phyloP scores from a whole-genome alignment of 176 grass and related monocot species.

The Musa beccarii region DNA sequence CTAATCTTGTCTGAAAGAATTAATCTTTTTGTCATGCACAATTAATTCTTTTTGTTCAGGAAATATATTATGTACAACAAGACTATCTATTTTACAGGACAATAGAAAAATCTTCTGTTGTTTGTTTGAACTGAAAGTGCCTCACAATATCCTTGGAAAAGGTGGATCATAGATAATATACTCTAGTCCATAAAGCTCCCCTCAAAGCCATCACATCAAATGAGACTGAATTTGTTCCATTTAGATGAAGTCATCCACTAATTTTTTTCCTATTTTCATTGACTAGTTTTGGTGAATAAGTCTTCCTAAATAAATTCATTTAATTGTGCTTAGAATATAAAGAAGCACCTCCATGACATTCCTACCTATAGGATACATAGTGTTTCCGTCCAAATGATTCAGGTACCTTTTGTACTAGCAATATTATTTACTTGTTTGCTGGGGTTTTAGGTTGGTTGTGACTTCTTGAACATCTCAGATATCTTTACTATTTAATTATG shows the following conservation, averaged over 20 bases:
- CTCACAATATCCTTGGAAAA: not conserved
- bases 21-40: not conserved
- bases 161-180: not conserved
- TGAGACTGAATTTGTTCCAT: not conserved
- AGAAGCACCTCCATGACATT: not conserved
- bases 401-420: too few species aligned
- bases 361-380: too few species aligned
- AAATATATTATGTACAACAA: not conserved
- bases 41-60: not conserved
- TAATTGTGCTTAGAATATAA: not conserved
- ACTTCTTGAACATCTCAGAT: not conserved
- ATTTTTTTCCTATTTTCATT: not conserved
- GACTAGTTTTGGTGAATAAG: not conserved
- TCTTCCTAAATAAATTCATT: not conserved
- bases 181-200: not conserved
- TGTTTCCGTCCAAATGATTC: too few species aligned
- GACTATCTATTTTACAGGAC: not conserved
- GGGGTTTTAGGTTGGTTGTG: not conserved
- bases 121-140: not conserved
- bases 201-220: too few species aligned
- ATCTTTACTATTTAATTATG: constrained; percentile 11
- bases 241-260: not conserved
- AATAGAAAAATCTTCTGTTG: not conserved
- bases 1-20: not conserved
- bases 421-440: not conserved